Evolutionary conservation across 352 stramenopile species (phyloP), one percentile per base, ranked within the genome.

Genomic region (Globisporangium emineosum): DNA sequence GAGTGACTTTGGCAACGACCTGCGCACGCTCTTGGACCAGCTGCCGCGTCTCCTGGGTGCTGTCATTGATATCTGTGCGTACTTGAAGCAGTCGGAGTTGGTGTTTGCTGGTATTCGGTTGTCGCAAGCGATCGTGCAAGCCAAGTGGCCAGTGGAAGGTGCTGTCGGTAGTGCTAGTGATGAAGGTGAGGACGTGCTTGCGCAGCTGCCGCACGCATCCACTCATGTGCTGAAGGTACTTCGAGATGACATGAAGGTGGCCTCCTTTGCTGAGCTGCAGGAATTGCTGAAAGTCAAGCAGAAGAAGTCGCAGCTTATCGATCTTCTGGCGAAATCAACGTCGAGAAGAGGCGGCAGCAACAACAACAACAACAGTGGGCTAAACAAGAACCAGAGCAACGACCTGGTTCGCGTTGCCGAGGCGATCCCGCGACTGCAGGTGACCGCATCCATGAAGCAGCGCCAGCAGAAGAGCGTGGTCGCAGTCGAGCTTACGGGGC

Each of bases 1-100:
- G 25, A 98, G 87, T 61, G 98, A 99, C 73, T 99, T 99, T 70
- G 83, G 90, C 21, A 99, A 98, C 64, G 98, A 99, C 70, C 92
- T 98, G 25, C 93, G 92, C 21, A 93, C 83, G 57, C 82, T 99
- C 30, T 72, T 99, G 47, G 97, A 99, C 62, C 97, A 99, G 62
- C 63, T 98, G 19, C 87, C 95, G 25, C 93, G 98, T 40, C 68
- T 99, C 32, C 72, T 99, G 5, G 96, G 96, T 49, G 97, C 97
- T 2, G 76, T 92, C 29, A 89, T 98, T 43, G 92, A 98, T 54
- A 83, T 98, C 29, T 87, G 83, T 8, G 89, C 85, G 3, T 30
- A 77, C 32, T 45, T 88, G n/a, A 76, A 89, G 61, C 72, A 86
- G 35, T 55, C 72, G 6, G 65, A 73, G 21, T 64, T 93, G 5